Evolutionary conservation across 768 basidiomycete genomes (phyloP).

Genomic region (Termitomyces heimii): DNA sequence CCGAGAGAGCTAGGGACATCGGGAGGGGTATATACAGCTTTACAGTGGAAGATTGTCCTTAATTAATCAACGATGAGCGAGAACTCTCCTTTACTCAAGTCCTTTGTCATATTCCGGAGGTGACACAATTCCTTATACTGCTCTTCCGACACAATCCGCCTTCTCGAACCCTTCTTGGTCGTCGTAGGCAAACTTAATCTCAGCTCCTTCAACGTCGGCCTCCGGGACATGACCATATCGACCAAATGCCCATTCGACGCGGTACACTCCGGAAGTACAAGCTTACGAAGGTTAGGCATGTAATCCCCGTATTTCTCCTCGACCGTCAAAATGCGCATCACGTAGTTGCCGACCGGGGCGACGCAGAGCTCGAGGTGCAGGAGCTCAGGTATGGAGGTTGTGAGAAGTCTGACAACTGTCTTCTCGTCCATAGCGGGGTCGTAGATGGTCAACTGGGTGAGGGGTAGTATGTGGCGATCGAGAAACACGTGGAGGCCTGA

Average conservation of each 20-base stretch:
- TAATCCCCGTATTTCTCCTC: not conserved
- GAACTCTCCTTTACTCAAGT: not conserved
- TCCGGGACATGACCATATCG: conserved; percentile 1
- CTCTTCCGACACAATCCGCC: not conserved
- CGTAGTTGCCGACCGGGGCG: not conserved
- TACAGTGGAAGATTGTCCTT: not conserved
- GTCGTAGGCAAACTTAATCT: not conserved
- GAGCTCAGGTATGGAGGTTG: not conserved
- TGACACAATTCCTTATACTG: not conserved
- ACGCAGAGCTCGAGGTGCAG: not conserved
- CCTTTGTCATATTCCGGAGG: not conserved
- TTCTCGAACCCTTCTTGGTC: not conserved
- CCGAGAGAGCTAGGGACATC: not conserved
- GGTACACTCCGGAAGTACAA: not conserved
- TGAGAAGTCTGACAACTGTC: not conserved
- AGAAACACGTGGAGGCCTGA: not conserved
- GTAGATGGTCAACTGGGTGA: not conserved
- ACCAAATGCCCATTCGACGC: not conserved
- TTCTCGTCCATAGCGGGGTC: not conserved
- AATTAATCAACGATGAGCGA: not conserved
- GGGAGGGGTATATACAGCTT: not conserved
- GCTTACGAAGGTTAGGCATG: not conserved
- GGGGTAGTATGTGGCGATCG: not conserved
- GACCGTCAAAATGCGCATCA: not conserved
- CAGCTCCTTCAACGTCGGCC: not conserved